phyloP scores from a whole-genome alignment of 2,329 filamentous ascomycete genomes.

The Aspergillus chevalieri region DNA sequence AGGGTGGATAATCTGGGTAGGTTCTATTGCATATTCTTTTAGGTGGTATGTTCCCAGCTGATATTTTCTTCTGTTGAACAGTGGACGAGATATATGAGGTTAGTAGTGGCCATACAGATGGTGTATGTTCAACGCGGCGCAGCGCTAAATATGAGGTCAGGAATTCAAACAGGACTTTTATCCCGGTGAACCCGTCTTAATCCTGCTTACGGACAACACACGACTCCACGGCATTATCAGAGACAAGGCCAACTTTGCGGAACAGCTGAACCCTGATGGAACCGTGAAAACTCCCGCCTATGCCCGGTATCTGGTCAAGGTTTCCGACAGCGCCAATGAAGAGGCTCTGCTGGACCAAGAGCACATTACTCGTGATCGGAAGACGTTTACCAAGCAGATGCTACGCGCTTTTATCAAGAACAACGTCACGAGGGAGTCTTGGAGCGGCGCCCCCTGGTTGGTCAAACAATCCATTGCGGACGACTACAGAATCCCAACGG shows the following conservation, averaged over 20 bases:
- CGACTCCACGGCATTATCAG: conserved; percentile 68
- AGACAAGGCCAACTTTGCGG: conserved; percentile 73
- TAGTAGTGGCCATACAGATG: conserved; percentile 11
- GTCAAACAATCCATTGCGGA: conserved; percentile 82
- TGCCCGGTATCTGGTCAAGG: conserved; percentile 73
- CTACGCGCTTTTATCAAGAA: conserved; percentile 91
- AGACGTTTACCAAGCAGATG: conserved; percentile 90
- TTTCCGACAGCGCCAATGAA: conserved; percentile 61
- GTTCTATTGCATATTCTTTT: conserved; percentile 13
- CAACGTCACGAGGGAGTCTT: conserved; percentile 83
- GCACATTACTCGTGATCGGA: conserved; percentile 79
- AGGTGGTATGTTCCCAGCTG: conserved; percentile 10
- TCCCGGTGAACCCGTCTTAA: conserved; percentile 76
- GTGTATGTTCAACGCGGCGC: neutral
- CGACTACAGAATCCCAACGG: conserved; percentile 78
- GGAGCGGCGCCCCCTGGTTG: conserved; percentile 94
- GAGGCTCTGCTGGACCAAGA: conserved; percentile 75
- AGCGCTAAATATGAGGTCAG: conserved; percentile 20
- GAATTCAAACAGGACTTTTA: conserved; percentile 87
- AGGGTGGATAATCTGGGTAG: conserved; percentile 75
- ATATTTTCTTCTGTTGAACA: conserved; percentile 12
- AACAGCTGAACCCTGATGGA: conserved; percentile 58
- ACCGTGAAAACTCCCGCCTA: conserved; percentile 61
- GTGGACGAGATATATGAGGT: conserved; percentile 49
- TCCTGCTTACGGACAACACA: conserved; percentile 63